Conservation (phyloP, 176 grass and related monocot species). For the Phragmites australis region DNA sequence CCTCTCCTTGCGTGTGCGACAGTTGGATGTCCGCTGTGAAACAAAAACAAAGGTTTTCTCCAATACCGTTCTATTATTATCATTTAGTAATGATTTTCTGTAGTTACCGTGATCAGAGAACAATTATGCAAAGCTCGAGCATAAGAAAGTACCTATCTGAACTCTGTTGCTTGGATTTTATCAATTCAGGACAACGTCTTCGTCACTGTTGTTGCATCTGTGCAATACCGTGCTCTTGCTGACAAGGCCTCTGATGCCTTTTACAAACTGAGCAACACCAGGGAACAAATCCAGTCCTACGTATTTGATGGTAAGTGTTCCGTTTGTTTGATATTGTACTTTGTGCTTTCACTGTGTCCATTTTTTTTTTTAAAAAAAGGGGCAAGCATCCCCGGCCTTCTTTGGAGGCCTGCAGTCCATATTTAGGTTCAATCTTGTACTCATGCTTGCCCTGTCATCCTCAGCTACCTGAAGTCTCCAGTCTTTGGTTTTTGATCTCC, state of each 20-base stretch:
- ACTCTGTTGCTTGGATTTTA: constrained; percentile 23
- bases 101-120: background rate
- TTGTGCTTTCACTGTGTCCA: background rate
- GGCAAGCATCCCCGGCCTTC: too few species aligned
- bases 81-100: constrained; percentile 1
- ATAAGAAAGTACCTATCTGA: constrained; percentile 6
- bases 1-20: constrained; percentile 66
- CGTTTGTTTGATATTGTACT: background rate
- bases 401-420: too few species aligned
- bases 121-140: background rate
- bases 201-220: constrained; percentile 86
- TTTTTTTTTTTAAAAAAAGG: background rate
- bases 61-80: background rate
- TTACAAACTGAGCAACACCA: constrained; percentile 75
- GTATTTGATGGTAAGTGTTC: constrained; percentile 74
- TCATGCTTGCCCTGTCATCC: background rate
- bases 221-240: constrained; percentile 76
- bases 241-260: constrained; percentile 79
- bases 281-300: constrained; percentile 76
- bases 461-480: background rate
- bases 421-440: background rate
- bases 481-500: background rate
- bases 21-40: constrained; percentile 76
- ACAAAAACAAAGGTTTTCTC: constrained; percentile 77
- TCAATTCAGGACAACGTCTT: constrained; percentile 78